These are phyloP conservation scores for Globisporangium spinosum DNA, from an alignment of 352 stramenopile species.

Conservation along the genomic window DNA sequence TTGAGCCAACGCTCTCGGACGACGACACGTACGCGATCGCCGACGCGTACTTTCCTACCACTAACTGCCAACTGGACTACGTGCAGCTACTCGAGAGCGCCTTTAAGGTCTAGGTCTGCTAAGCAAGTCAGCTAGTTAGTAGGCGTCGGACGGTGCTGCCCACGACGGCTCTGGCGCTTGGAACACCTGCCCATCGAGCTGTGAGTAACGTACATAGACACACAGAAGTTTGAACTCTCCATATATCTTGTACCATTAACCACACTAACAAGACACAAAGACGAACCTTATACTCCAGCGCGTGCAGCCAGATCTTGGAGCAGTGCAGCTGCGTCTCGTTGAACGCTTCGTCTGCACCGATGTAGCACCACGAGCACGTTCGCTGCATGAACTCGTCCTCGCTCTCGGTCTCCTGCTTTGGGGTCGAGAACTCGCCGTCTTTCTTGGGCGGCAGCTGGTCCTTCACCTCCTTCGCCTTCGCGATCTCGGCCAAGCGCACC, in stretches of 20 bases:
- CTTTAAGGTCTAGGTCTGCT: constrained; percentile 34
- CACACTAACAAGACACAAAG: neutral
- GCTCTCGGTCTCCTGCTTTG: constrained; percentile 49
- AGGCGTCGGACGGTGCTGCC: constrained; percentile 39
- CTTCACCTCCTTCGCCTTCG: constrained; percentile 35
- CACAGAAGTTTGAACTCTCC: constrained; percentile 9
- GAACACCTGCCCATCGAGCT: constrained; percentile 74
- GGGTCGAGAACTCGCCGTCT: constrained; percentile 55
- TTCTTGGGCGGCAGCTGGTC: constrained; percentile 26
- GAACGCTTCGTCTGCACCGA: constrained; percentile 61
- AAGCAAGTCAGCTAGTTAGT: constrained; percentile 22
- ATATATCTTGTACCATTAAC: neutral
- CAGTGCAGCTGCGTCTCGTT: constrained; percentile 86
- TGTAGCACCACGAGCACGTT: constrained; percentile 74
- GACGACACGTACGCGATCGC: constrained; percentile 73
- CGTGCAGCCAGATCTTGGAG: constrained; percentile 84
- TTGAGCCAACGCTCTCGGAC: constrained; percentile 60
- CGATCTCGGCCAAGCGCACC: constrained; percentile 43
- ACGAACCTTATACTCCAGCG: constrained; percentile 82
- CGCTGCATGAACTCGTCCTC: constrained; percentile 73
- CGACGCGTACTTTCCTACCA: constrained; percentile 69
- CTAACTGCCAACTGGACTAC: constrained; percentile 72
- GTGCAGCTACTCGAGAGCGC: constrained; percentile 55
- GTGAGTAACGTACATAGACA: constrained; percentile 2
- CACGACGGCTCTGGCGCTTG: constrained; percentile 55